Base-by-base conservation (phyloP, 768 basidiomycete species). In the Trametes maxima region DNA sequence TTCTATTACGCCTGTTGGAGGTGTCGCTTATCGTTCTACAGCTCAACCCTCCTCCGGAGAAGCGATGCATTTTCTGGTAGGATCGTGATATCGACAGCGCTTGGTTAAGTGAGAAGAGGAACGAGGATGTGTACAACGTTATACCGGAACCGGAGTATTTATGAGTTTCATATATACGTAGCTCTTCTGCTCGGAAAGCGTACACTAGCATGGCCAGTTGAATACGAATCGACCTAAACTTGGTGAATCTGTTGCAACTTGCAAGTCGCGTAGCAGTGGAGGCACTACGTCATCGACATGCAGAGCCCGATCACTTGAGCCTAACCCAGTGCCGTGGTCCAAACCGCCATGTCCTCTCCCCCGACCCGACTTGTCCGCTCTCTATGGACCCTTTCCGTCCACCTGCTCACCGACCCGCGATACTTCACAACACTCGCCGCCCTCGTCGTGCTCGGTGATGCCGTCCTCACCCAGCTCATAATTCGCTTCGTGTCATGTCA, bases 401-500 rank as follows among this genome's bases (percentile, higher is more conserved):
- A 54, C 28, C 73, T 89, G 13, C 75, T 89, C 56, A 78, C 79
- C 36, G 76, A 90, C 67, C 77, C 80, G 36, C 71, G 68, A 22
- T 85, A 87, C 69, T 95, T 91, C 75, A 88, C 86, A 84, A 70
- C 72, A 33, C 75, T 94, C 33, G 87, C 89, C 10, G 66, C 75
- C 17, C 73, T 93, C 10, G 80, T 90, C 21, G 74, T 94, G 24
- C 28, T 90, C 21, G 90, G 86, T 43, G 94, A 98, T 83, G 84
- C 84, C 8, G 54, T 87, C 43, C 82, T 97, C 49, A 93, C 92
- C 10, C 80, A 86, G 54, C 80, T 95, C 72, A 88, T 97, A 67
- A 87, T 96, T 65, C 83, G 77, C 45, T 87, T 87, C 70, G 79
- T 97, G 57, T 83, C 92, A 66, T 98, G 96, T 97, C 67, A 79